Conservation (phyloP, 148 eudicot genomes). For the Persicaria maculosa region DNA sequence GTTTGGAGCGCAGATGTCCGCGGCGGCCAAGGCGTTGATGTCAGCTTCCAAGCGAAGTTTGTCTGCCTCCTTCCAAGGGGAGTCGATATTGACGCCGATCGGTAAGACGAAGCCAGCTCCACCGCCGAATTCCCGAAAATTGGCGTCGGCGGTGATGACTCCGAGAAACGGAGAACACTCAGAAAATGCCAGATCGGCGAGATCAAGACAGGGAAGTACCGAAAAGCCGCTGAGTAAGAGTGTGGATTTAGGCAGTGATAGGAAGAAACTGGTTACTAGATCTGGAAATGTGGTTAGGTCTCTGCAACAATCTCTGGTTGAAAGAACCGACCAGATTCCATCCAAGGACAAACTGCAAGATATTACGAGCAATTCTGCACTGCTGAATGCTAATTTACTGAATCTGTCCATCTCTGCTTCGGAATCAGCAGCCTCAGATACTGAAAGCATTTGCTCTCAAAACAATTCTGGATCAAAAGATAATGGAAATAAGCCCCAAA, state of each 20-base stretch:
- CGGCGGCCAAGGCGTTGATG: slow-evolving; percentile 44
- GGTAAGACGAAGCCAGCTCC: slow-evolving; percentile 37
- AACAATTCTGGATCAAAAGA: slow-evolving; percentile 25
- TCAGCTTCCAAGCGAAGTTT: slow-evolving; percentile 39
- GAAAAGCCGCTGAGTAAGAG: slow-evolving; percentile 48
- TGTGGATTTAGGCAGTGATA: slow-evolving; percentile 51
- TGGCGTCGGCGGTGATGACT: slow-evolving; percentile 35
- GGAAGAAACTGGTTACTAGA: slow-evolving; percentile 31
- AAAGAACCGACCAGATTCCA: slow-evolving; percentile 18
- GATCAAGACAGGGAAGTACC: slow-evolving; percentile 33
- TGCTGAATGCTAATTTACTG: slow-evolving; percentile 12
- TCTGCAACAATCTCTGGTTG: slow-evolving; percentile 33
- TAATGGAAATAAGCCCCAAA: slow-evolving; percentile 17
- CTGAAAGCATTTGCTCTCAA: slow-evolving; percentile 50
- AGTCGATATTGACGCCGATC: slow-evolving; percentile 31
- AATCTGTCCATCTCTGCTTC: slow-evolving; percentile 21
- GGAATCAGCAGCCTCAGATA: slow-evolving; percentile 35
- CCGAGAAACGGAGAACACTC: slow-evolving; percentile 25
- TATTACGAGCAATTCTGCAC: slow-evolving; percentile 8
- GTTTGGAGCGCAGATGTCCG: slow-evolving; percentile 24
- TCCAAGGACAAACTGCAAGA: slow-evolving; percentile 19
- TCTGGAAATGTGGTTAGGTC: slow-evolving; percentile 43
- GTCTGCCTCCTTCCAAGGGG: slow-evolving; percentile 81
- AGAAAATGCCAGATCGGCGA: slow-evolving; percentile 34
- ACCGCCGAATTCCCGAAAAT: slow-evolving; percentile 23